Base-by-base conservation (phyloP, 2,329 filamentous ascomycete species). In the Anthostomella pinea region DNA sequence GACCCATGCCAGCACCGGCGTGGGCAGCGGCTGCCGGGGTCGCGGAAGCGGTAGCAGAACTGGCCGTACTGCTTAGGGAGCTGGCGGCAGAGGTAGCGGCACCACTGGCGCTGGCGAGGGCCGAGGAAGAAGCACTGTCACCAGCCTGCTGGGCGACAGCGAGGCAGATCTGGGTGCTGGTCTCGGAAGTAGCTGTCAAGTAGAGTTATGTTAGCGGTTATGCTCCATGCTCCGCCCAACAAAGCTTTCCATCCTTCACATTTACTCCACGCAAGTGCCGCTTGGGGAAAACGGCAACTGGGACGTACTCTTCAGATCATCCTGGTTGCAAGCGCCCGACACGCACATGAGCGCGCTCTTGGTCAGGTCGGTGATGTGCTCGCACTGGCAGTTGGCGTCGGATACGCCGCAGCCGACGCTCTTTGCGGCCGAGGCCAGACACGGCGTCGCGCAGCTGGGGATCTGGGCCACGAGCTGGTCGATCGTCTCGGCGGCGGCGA, bases 341-440 rank as follows among this genome's bases (percentile, higher is more conserved):
- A 69, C 50, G 41, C 67, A 70, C 17, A 57, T 54, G 24, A 60
- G 46, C 19, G 63, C 57, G 6, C 51, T 47, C 18, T 52, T 37
- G 7, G 58, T 62, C 35, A 70, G 58, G 25, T 52, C 48, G 22
- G 59, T 48, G 13, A 62, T 39, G 24, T 66, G 60, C 31, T 30
- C 28, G 52, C 68, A 71, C 39, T 62, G 60, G 54, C 68, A 70
- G 10, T 35, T 44, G 27, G 59, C 46, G 48, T 70, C 64, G 35
- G 41, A 41, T 32, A 54, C 16, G 3, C 29, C 38, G 54, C 67
- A 70, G 39, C 58, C 57, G 23, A 63, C 51, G 27, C 48, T 24
- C 13, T 44, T 45, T 14, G 60, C 56, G 8, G 53, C 60, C 6
- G 48, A 34, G 23, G 54, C 45, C 39, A 70, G 53, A 45, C 68